phyloP scores from a whole-genome alignment of 192 early-diverging fungal species.

The Mortierella hygrophila region DNA sequence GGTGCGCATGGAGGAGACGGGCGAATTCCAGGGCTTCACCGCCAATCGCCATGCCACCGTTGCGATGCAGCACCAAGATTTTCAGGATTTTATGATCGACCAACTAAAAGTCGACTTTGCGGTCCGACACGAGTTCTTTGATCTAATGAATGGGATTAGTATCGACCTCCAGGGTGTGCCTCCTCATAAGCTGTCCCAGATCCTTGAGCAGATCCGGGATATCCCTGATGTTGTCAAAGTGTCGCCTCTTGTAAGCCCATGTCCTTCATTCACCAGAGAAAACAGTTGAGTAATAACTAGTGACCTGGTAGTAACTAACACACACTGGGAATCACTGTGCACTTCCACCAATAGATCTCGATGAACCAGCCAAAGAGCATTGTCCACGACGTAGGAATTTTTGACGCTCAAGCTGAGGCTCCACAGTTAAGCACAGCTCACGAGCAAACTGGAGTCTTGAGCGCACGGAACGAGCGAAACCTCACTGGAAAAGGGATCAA shows the following conservation, averaged over 20 bases:
- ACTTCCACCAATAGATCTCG: background rate
- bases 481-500: constrained; percentile 41
- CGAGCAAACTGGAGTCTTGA: constrained; percentile 55
- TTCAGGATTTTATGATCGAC: constrained; percentile 13
- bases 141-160: constrained; percentile 44
- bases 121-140: constrained; percentile 43
- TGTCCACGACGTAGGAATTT: constrained; percentile 16
- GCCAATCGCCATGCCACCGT: constrained; percentile 16
- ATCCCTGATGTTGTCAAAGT: constrained; percentile 33
- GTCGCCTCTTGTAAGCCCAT: constrained; percentile 28
- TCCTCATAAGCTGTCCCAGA: background rate
- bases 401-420: constrained; percentile 8
- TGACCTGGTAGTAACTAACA: no score
- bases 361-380: constrained; percentile 32
- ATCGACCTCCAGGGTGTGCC: constrained; percentile 26
- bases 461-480: constrained; percentile 32
- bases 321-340: no score
- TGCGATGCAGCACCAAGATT: constrained; percentile 14
- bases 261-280: background rate
- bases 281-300: background rate
- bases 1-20: constrained; percentile 16
- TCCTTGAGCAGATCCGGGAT: constrained; percentile 29
- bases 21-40: background rate
- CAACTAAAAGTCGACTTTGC: constrained; percentile 15
- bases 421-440: constrained; percentile 56